A percentile compares a stretch with the other conserved stretches of the same genome.
phyloP scores from a whole-genome alignment of 768 basidiomycete species.

The Ramaria sp. region DNA sequence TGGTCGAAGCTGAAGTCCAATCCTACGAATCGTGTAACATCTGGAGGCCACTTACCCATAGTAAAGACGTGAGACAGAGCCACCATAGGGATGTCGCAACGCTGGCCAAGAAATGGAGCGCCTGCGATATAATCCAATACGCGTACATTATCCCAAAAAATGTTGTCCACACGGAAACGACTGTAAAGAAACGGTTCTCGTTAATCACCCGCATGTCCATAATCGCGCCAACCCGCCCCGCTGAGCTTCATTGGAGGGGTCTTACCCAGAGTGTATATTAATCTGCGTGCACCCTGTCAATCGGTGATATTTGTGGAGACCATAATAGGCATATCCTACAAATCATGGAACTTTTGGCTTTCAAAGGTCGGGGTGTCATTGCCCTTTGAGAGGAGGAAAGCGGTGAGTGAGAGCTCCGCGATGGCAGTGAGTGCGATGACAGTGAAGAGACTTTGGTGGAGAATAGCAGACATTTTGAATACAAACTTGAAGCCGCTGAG shows the following conservation, averaged over 20 bases:
- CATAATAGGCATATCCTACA: slow-evolving; percentile 31
- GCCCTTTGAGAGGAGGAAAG: slow-evolving; percentile 61
- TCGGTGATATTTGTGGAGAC: not conserved
- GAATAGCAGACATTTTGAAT: not conserved
- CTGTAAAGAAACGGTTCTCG: slow-evolving; percentile 41
- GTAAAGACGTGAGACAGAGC: slow-evolving; percentile 48
- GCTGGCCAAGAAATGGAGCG: slow-evolving; percentile 58
- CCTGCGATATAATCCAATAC: slow-evolving; percentile 59
- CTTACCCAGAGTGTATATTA: not conserved
- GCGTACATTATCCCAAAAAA: slow-evolving; percentile 61
- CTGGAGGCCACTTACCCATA: slow-evolving; percentile 48
- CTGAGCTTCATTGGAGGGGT: not conserved
- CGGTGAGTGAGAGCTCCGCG: slow-evolving; percentile 65
- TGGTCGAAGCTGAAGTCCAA: not conserved
- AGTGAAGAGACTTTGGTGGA: slow-evolving; percentile 25
- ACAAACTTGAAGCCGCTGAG: not conserved
- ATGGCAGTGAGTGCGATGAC: slow-evolving; percentile 58
- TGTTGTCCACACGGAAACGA: slow-evolving; percentile 67
- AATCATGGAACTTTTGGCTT: slow-evolving; percentile 48
- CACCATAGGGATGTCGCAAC: slow-evolving; percentile 70
- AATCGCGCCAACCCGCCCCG: slow-evolving; percentile 1
- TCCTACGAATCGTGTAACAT: not conserved
- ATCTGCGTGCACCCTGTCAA: slow-evolving; percentile 2
- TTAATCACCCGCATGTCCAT: slow-evolving; percentile 13
- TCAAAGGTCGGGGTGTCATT: slow-evolving; percentile 55